Evolutionary conservation across 257 asterid genomes (phyloP).

Genomic region (Lycium ferocissimum): DNA sequence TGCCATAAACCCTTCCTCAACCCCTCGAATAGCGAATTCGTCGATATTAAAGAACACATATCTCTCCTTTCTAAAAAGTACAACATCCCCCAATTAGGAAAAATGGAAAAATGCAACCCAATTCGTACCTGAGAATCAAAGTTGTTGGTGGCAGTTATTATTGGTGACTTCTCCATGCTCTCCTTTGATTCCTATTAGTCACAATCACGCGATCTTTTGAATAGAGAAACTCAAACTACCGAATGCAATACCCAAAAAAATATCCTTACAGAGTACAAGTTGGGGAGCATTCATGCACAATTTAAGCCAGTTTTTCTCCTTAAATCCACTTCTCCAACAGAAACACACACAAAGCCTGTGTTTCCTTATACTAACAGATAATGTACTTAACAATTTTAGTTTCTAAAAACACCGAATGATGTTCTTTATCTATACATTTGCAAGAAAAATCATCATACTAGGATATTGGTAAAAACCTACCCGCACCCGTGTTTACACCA

Average conservation of each 20-base stretch:
- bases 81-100: neutral
- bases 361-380: neutral
- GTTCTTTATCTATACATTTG: neutral
- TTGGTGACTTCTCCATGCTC: conserved; percentile 60
- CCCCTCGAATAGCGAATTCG: neutral
- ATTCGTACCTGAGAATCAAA: conserved; percentile 47
- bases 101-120: neutral
- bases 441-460: neutral
- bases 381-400: neutral
- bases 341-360: neutral
- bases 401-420: neutral
- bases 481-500: no score
- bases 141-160: conserved; percentile 42
- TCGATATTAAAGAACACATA: neutral
- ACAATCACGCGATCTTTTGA: neutral
- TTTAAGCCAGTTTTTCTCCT: neutral
- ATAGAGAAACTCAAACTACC: neutral
- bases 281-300: conserved; percentile 10
- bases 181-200: conserved; percentile 48
- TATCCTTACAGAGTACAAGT: conserved; percentile 35
- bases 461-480: neutral
- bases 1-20: neutral
- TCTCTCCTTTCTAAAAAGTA: neutral
- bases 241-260: neutral
- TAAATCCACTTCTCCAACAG: neutral